Base-by-base conservation (phyloP, 345 rosid species). In the Hypericum perforatum region DNA sequence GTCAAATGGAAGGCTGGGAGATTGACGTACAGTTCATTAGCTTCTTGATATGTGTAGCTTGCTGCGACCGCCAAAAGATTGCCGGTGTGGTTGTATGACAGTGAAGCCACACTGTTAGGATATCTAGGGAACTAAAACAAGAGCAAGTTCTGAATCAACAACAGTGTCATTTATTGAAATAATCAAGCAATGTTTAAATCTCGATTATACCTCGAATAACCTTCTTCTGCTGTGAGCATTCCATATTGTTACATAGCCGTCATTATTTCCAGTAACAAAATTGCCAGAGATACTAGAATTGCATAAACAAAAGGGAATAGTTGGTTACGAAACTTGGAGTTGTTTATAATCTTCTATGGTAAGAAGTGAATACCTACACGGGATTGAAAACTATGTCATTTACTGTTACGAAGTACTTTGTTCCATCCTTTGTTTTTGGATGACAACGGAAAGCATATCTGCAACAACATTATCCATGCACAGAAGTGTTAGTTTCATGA, bases 401-500 rank as follows among this genome's bases (percentile, higher is more conserved):
- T 62, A 90, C 78, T 2, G 88, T 66, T 49, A 64, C 72, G 41
- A 84, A 65, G 63, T 86, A 70, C 42, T 57, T 11, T 60, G 62
- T 82, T 70, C 86, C 86, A 45, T 77, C 74, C 61, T 73, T 78
- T 46, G 78, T 71, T 71, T 73, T 86, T 29, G 95, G 95, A 73
- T 64, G 71, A 61, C 97, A 89, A 7, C 95, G 77, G 59, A 89
- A 89, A 41, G 71, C 62, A 60, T 86, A 89, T 54, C 95, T 86
- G 72, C 65, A 49, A 53, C 58, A 58, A 53, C 57, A 9, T 54
- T 64, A 16, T 41, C 59, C 45, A 52, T 11, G 11, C 11, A 6
- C 1, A 22, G 37, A 22, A 22, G 32, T 22, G 32, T 22, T 22
- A 22, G 32, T 22, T 1, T 22, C 32, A 22, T 22, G 32, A 22